phyloP scores from a whole-genome alignment of 176 grass and related monocot genomes.

The Rhynchospora pubera region DNA sequence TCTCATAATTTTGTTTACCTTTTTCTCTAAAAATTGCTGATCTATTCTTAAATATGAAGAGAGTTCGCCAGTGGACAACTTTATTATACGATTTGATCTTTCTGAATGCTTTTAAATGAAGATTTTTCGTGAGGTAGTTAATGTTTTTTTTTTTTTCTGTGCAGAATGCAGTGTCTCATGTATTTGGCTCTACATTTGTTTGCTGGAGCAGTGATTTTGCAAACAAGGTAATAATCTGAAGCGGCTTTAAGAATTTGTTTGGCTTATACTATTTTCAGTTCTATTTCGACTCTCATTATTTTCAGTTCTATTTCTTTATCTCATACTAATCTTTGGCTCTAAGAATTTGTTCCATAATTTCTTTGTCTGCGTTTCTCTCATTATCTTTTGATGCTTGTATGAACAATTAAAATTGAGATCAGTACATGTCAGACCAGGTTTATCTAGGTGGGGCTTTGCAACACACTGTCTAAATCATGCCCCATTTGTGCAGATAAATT shows the following conservation, averaged over 20 bases:
- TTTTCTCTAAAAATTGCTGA: background rate
- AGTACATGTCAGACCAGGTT: background rate
- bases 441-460: background rate
- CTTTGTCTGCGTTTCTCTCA: background rate
- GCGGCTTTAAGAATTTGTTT: no score
- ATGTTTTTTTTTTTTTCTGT: constrained; percentile 34
- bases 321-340: background rate
- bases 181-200: constrained; percentile 94
- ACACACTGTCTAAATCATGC: background rate
- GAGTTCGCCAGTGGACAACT: background rate
- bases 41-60: background rate
- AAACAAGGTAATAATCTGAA: constrained; percentile 71
- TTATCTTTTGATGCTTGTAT: background rate
- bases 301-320: background rate
- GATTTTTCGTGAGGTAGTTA: background rate
- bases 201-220: constrained; percentile 68
- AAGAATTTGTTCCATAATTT: background rate
- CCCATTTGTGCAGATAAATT: background rate
- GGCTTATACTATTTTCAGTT: background rate
- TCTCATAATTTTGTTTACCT: background rate
- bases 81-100: background rate
- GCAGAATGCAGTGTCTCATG: constrained; percentile 81
- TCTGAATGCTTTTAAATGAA: background rate
- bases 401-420: background rate
- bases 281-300: background rate